These are phyloP conservation scores for Botryotinia globosa DNA, from an alignment of 2,329 filamentous ascomycete genomes.

Conservation along the genomic window DNA sequence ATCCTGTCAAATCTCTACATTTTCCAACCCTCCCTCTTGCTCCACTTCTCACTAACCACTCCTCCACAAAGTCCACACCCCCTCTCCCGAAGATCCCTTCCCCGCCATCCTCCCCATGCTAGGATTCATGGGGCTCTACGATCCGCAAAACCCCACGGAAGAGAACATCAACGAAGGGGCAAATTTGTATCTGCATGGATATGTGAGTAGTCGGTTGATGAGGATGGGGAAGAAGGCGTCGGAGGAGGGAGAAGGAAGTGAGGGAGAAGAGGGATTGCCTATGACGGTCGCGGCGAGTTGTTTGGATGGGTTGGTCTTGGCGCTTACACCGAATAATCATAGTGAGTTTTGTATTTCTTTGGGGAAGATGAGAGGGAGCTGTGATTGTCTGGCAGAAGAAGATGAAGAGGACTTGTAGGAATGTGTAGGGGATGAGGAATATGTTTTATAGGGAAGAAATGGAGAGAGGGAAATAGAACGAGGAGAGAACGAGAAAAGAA, in stretches of 20 bases:
- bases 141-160: conserved; percentile 52
- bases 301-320: conserved; percentile 76
- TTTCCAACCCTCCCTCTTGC: not conserved
- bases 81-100: conserved; percentile 47
- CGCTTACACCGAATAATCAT: conserved; percentile 76
- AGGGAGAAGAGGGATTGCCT: conserved; percentile 51
- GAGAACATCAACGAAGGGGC: conserved; percentile 54
- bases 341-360: conserved; percentile 49
- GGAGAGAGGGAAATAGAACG: not conserved
- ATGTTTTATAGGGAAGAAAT: not conserved
- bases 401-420: conserved; percentile 53
- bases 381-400: conserved; percentile 20
- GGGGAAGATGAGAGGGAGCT: not conserved
- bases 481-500: not conserved
- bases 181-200: conserved; percentile 80
- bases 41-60: not conserved
- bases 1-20: no score
- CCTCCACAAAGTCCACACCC: conserved; percentile 53
- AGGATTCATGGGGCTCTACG: conserved; percentile 73
- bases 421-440: not conserved
- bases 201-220: conserved; percentile 76
- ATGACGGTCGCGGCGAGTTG: conserved; percentile 70
- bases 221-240: conserved; percentile 40
- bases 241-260: not conserved
- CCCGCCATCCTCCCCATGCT: conserved; percentile 73